These are phyloP conservation scores for Boletus vinaceobasis DNA, from an alignment of 768 basidiomycete species.

Conservation along the genomic window DNA sequence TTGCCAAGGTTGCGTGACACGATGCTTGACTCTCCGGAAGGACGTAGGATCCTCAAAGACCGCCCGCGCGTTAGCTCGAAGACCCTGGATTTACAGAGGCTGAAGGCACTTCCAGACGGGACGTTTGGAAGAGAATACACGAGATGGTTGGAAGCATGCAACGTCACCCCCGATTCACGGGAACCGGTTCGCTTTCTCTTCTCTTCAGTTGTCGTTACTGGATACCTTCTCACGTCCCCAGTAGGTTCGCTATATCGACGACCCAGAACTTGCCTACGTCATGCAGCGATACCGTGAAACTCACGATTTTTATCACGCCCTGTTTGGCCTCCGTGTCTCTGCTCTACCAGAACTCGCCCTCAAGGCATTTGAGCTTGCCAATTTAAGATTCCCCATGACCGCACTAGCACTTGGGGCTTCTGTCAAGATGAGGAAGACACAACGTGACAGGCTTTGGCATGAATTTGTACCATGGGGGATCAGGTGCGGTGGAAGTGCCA, in stretches of 20 bases:
- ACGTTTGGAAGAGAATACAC: constrained; percentile 85
- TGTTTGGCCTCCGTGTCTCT: constrained; percentile 84
- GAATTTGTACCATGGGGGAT: constrained; percentile 95
- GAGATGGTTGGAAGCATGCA: constrained; percentile 85
- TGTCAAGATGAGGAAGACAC: constrained; percentile 31
- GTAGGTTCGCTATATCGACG: constrained; percentile 91
- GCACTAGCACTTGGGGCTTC: constrained; percentile 65
- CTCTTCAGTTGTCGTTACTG: background rate
- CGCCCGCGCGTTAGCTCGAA: constrained; percentile 76
- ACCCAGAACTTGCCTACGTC: constrained; percentile 94
- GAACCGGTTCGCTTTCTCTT: constrained; percentile 64
- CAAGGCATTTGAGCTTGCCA: constrained; percentile 92
- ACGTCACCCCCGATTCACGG: constrained; percentile 90
- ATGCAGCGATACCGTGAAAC: constrained; percentile 98
- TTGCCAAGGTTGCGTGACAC: constrained; percentile 70
- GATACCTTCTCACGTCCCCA: background rate
- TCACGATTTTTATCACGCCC: constrained; percentile 96
- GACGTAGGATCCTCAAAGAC: constrained; percentile 77
- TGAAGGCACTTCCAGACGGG: constrained; percentile 68
- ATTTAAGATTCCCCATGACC: constrained; percentile 87
- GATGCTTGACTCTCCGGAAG: constrained; percentile 80
- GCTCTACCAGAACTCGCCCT: constrained; percentile 90
- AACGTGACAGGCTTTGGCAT: constrained; percentile 56
- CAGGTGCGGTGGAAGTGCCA: constrained; percentile 70
- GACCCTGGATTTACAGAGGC: constrained; percentile 67